Evolutionary conservation across 148 eudicot species (phyloP), one percentile per base, ranked within the genome.

Genomic region (Chenopodium formosanum): DNA sequence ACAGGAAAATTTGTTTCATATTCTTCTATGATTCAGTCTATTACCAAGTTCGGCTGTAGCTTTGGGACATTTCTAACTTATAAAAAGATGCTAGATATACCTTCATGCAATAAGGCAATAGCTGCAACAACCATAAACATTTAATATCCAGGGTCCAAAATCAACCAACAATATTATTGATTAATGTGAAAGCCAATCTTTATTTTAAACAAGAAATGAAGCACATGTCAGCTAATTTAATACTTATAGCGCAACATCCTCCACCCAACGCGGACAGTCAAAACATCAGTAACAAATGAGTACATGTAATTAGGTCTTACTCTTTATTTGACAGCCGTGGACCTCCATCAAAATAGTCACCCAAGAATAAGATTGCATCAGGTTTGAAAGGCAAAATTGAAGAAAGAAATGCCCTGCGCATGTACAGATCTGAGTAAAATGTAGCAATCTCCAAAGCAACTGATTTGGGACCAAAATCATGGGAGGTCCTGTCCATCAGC

Each of bases 341-440:
- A 2, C 99, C 98, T 23, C 99, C 99, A 86, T 95, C 97, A 78
- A 95, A 93, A 85, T 92, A 89, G 86, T 95, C 99, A 68, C 99
- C 99, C 85, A 95, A 77, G 85, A 92, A 94, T 85, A 95, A 83
- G 74, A 95, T 82, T 20, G 86, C 91, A 88, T 95, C 98, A 56
- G 99, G 98, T 77, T 91, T 81, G 73, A 90, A 89, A 68, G 98
- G 95, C 83, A 89, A 77, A 75, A 95, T 84, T 53, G 98, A 85
- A 84, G 91, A 88, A 70, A 91, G 68, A 77, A 91, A 88, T 47
- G 97, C 94, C 86, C 99, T 91, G 73, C 98, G 97, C 94, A 95
- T 95, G 88, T 80, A 92, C 72, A 95, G 58, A 86, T 95, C 98
- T 7, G 99, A 85, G 81, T 96, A 96, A 89, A 96, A 94, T 82